A percentile compares a stretch with the other conserved stretches of the same genome.
phyloP scores from a whole-genome alignment of 2,329 filamentous ascomycete species.

The Fusarium verrucosum region DNA sequence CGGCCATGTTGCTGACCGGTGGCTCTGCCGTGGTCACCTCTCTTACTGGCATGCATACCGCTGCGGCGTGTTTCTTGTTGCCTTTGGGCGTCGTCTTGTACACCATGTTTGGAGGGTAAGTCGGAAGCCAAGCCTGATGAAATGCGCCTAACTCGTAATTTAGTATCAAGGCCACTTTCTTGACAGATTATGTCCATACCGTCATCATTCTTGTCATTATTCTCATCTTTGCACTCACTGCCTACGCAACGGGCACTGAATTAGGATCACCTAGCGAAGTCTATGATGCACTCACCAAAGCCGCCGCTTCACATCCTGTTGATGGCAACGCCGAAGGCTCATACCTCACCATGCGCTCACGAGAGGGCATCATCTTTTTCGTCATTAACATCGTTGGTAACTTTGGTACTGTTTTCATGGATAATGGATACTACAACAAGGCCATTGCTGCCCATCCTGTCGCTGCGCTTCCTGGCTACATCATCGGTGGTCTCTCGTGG shows the following conservation, averaged over 20 bases:
- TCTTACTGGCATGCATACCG: conserved; percentile 62
- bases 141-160: background rate
- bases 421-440: conserved; percentile 92
- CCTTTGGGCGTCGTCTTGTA: conserved; percentile 78
- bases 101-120: conserved; percentile 70
- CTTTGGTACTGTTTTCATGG: conserved; percentile 85
- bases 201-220: conserved; percentile 87
- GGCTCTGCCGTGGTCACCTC: conserved; percentile 68
- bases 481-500: conserved; percentile 87
- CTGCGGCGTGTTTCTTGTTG: conserved; percentile 84
- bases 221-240: conserved; percentile 82
- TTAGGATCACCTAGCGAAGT: conserved; percentile 80
- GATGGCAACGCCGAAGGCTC: conserved; percentile 81
- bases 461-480: conserved; percentile 86
- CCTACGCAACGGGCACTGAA: conserved; percentile 77
- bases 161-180: conserved; percentile 84
- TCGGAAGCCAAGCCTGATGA: fast-evolving
- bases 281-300: conserved; percentile 79
- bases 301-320: conserved; percentile 75
- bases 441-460: conserved; percentile 88
- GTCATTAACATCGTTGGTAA: conserved; percentile 88
- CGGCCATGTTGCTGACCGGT: conserved; percentile 87
- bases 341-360: conserved; percentile 81
- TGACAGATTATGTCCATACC: conserved; percentile 85
- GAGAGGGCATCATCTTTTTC: conserved; percentile 86